Percentiles rank a stretch among this genome's conserved stretches.
Evolutionary conservation across 768 basidiomycete genomes (phyloP).

Genomic region (Lactarius evosmus): DNA sequence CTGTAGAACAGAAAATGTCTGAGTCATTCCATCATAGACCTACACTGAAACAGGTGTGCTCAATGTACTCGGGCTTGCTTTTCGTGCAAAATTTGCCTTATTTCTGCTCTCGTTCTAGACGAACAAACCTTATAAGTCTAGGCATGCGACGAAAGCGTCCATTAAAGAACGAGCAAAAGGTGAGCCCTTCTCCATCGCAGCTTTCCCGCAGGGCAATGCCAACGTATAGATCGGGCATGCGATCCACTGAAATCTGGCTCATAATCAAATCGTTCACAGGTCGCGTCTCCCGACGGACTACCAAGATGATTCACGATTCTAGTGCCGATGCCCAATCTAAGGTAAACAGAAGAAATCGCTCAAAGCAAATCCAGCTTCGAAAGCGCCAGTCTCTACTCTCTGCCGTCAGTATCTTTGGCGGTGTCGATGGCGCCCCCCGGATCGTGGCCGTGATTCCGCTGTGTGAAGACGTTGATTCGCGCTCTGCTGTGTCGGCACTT

Average conservation of each 20-base stretch:
- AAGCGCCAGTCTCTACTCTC: slow-evolving; percentile 69
- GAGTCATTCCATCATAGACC: slow-evolving; percentile 64
- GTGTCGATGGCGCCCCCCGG: slow-evolving; percentile 74
- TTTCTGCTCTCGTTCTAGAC: slow-evolving; percentile 42
- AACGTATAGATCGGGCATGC: background rate
- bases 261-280: slow-evolving; percentile 40
- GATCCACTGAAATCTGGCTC: background rate
- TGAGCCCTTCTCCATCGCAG: slow-evolving; percentile 29
- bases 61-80: slow-evolving; percentile 36
- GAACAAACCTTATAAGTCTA: slow-evolving; percentile 93
- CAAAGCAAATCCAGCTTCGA: slow-evolving; percentile 74
- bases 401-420: slow-evolving; percentile 73
- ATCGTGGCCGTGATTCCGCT: slow-evolving; percentile 88
- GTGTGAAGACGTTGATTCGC: slow-evolving; percentile 58
- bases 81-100: slow-evolving; percentile 10
- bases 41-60: slow-evolving; percentile 76
- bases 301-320: slow-evolving; percentile 48
- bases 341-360: slow-evolving; percentile 75
- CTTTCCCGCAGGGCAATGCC: background rate
- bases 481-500: slow-evolving; percentile 52
- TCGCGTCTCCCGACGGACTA: slow-evolving; percentile 51
- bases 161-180: slow-evolving; percentile 87
- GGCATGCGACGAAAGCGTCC: slow-evolving; percentile 81
- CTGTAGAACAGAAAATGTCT: slow-evolving; percentile 34
- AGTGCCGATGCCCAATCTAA: slow-evolving; percentile 65